phyloP scores from a whole-genome alignment of 768 basidiomycete species.

The Pleurotus citrinopileatus region DNA sequence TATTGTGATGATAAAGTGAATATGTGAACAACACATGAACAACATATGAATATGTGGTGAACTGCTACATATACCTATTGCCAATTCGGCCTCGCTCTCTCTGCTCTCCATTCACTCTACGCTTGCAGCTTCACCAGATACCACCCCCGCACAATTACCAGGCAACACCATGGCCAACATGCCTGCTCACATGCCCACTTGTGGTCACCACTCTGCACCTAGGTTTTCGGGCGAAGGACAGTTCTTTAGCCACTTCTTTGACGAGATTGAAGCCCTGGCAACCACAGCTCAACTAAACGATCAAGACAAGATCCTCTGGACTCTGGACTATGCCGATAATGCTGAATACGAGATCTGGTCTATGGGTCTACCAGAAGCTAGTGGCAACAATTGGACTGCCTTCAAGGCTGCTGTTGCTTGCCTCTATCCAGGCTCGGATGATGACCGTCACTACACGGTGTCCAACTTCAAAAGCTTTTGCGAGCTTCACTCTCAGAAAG shows the following conservation, averaged over 20 bases:
- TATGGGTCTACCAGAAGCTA: background rate
- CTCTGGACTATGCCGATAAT: background rate
- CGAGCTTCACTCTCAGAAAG: background rate
- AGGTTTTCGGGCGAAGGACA: background rate
- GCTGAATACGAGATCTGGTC: slow-evolving; percentile 2
- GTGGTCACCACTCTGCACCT: slow-evolving; percentile 3
- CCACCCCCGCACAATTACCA: background rate
- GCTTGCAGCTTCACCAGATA: background rate
- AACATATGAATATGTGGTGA: too few species aligned
- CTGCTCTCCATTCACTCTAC: background rate
- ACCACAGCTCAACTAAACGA: background rate
- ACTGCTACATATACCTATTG: too few species aligned
- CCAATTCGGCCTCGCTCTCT: background rate
- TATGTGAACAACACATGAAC: too few species aligned
- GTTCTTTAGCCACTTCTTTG: slow-evolving; percentile 1
- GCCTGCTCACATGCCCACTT: background rate
- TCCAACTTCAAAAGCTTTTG: background rate
- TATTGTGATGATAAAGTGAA: too few species aligned
- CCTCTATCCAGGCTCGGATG: slow-evolving; percentile 1
- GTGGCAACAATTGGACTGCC: background rate
- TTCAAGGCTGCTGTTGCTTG: background rate
- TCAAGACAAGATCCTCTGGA: background rate
- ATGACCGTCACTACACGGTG: background rate
- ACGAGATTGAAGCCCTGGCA: slow-evolving; percentile 1
- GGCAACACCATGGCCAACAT: background rate